A percentile compares a stretch with the other conserved stretches of the same genome.
Conservation (phyloP, 228 moss, liverwort and hornwort genomes). For the Sphagnum fallax region DNA sequence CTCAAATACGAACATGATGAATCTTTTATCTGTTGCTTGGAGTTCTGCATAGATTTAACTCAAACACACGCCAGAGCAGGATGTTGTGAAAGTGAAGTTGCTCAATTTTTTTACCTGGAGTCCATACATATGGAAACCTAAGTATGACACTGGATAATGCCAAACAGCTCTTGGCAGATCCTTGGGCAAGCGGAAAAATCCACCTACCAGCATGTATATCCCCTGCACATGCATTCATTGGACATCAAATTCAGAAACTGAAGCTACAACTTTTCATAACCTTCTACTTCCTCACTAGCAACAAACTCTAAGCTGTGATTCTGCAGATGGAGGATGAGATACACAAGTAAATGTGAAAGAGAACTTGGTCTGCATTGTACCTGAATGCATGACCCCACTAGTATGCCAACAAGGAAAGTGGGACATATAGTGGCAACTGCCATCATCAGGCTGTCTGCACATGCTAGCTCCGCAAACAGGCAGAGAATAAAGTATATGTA, state of each 20-base stretch:
- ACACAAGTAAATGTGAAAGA: no score
- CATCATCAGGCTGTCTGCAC: constrained; percentile 67
- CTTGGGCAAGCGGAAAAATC: constrained; percentile 47
- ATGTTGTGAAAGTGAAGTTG: no score
- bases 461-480: constrained; percentile 41
- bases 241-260: no score
- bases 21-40: no score
- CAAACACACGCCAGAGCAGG: no score
- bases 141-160: constrained; percentile 51
- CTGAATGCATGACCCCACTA: constrained; percentile 49
- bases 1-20: no score
- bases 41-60: no score
- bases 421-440: constrained; percentile 52
- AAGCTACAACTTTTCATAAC: no score
- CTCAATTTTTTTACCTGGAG: constrained; percentile 29
- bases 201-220: constrained; percentile 54
- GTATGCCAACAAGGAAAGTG: constrained; percentile 63
- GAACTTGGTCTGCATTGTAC: constrained; percentile 4
- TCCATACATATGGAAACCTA: constrained; percentile 57
- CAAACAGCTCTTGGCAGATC: constrained; percentile 60
- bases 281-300: no score
- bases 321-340: no score
- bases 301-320: no score
- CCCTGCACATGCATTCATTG: constrained; percentile 16
- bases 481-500: constrained; percentile 42